These are phyloP conservation scores for Fusarium burgessii DNA, from an alignment of 2,329 filamentous ascomycete genomes.

Conservation along the genomic window DNA sequence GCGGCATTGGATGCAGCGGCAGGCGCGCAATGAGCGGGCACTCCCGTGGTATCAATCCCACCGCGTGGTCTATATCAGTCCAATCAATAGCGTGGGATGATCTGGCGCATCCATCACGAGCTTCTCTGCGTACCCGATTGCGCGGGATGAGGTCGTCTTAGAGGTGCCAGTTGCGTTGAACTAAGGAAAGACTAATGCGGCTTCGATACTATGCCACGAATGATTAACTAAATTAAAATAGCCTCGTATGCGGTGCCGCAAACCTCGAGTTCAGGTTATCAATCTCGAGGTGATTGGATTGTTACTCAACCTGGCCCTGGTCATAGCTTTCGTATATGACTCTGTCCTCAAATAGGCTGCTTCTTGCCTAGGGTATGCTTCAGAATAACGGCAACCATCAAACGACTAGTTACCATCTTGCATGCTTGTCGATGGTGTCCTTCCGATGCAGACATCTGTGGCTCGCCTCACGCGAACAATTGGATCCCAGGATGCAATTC, in stretches of 20 bases:
- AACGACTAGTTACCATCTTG: slow-evolving; percentile 1
- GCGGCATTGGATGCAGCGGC: slow-evolving; percentile 40
- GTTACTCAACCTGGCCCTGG: not conserved
- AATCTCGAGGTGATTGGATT: slow-evolving; percentile 10
- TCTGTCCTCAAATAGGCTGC: slow-evolving; percentile 5
- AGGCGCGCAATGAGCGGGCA: slow-evolving; percentile 45
- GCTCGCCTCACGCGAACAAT: slow-evolving; percentile 29
- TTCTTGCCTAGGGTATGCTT: slow-evolving; percentile 23
- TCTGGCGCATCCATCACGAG: slow-evolving; percentile 31
- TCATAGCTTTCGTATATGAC: slow-evolving; percentile 17
- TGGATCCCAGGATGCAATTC: slow-evolving; percentile 18
- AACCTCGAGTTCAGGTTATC: not conserved
- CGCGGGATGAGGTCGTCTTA: slow-evolving; percentile 9
- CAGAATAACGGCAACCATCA: not conserved
- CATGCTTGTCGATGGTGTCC: slow-evolving; percentile 4
- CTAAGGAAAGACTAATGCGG: slow-evolving; percentile 31
- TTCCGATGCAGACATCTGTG: not conserved
- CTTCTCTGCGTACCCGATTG: slow-evolving; percentile 19
- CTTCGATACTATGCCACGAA: slow-evolving; percentile 28
- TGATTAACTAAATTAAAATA: slow-evolving; percentile 18
- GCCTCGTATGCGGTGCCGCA: slow-evolving; percentile 24
- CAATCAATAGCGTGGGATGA: slow-evolving; percentile 34
- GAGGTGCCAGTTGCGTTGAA: slow-evolving; percentile 18
- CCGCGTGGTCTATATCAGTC: slow-evolving; percentile 32
- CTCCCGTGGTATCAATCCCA: slow-evolving; percentile 43